A percentile compares a stretch with the other conserved stretches of the same genome.
phyloP scores from a whole-genome alignment of 108 stramenopile genomes.

The Nitzschia sp. region DNA sequence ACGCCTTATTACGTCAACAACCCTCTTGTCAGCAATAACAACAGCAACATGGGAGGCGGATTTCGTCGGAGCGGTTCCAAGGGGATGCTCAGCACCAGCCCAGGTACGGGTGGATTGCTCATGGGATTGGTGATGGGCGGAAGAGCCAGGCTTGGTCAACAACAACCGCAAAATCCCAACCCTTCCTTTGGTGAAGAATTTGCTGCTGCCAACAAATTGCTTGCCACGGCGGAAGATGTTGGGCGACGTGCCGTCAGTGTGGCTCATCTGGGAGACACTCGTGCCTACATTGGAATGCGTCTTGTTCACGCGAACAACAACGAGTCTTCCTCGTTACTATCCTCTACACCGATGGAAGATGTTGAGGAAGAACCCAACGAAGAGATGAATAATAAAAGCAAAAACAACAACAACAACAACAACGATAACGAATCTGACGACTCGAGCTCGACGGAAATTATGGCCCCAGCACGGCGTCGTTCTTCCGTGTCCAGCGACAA shows the following conservation, averaged over 20 bases:
- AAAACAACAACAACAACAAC: slow-evolving; percentile 23
- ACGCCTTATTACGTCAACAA: slow-evolving; percentile 1
- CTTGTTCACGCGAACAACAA: slow-evolving; percentile 45
- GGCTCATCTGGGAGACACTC: slow-evolving; percentile 82
- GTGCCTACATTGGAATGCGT: slow-evolving; percentile 84
- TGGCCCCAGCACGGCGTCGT: slow-evolving; percentile 33
- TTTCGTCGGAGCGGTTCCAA: slow-evolving; percentile 42
- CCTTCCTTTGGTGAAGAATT: slow-evolving; percentile 55
- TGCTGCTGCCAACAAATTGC: slow-evolving; percentile 62
- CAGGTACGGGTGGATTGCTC: slow-evolving; percentile 84
- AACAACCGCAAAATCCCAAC: not conserved
- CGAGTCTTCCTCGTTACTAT: slow-evolving; percentile 51
- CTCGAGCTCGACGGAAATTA: slow-evolving; percentile 49
- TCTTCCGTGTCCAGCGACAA: slow-evolving; percentile 37
- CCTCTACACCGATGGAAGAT: slow-evolving; percentile 74
- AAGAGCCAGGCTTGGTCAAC: slow-evolving; percentile 32
- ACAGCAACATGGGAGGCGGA: slow-evolving; percentile 1
- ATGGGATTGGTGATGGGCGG: slow-evolving; percentile 69
- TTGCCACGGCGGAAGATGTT: slow-evolving; percentile 85
- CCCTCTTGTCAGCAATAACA: not conserved
- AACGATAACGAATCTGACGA: slow-evolving; percentile 32
- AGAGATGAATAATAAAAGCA: slow-evolving; percentile 4
- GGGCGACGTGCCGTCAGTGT: slow-evolving; percentile 85
- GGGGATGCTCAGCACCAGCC: slow-evolving; percentile 88
- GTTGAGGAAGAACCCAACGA: slow-evolving; percentile 59